phyloP scores from a whole-genome alignment of 495 filamentous ascomycete species.

The Aspergillus avenaceus region DNA sequence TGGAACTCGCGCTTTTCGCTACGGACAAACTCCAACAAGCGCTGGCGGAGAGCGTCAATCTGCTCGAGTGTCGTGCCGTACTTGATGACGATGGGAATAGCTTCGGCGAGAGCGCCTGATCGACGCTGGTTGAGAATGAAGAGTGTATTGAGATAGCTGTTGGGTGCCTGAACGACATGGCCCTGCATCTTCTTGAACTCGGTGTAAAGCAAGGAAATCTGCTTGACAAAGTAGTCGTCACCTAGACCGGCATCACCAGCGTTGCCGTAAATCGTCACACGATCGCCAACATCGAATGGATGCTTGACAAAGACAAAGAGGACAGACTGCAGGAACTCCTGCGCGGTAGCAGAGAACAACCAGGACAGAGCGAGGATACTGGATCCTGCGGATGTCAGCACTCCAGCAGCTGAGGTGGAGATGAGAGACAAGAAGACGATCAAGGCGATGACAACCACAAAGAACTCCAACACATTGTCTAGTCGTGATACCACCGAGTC shows the following conservation, averaged over 20 bases:
- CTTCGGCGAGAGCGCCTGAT: slow-evolving; percentile 84
- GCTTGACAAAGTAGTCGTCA: slow-evolving; percentile 94
- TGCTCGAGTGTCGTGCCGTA: slow-evolving; percentile 86
- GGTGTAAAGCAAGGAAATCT: slow-evolving; percentile 91
- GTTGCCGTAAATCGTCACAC: slow-evolving; percentile 88
- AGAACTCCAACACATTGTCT: slow-evolving; percentile 81
- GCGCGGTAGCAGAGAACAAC: slow-evolving; percentile 87
- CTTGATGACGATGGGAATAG: slow-evolving; percentile 75
- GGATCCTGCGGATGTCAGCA: slow-evolving; percentile 83
- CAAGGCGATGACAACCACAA: slow-evolving; percentile 72
- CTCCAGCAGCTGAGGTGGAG: slow-evolving; percentile 80
- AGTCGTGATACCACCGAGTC: slow-evolving; percentile 94
- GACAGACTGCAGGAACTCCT: slow-evolving; percentile 87
- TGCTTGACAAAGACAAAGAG: slow-evolving; percentile 98
- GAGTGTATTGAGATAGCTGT: slow-evolving; percentile 85
- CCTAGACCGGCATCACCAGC: slow-evolving; percentile 70
- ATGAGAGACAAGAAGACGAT: slow-evolving; percentile 87
- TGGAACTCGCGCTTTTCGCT: slow-evolving; percentile 91
- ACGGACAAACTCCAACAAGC: slow-evolving; percentile 81
- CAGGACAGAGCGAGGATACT: slow-evolving; percentile 83
- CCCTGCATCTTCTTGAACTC: slow-evolving; percentile 99
- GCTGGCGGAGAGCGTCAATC: slow-evolving; percentile 76
- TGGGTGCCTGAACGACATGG: slow-evolving; percentile 92
- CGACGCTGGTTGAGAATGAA: slow-evolving; percentile 95
- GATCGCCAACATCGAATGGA: slow-evolving; percentile 94